These are phyloP conservation scores for Sporisorium iseilematis-ciliati DNA, from an alignment of 1,284 basidiomycete genomes.

Conservation along the genomic window DNA sequence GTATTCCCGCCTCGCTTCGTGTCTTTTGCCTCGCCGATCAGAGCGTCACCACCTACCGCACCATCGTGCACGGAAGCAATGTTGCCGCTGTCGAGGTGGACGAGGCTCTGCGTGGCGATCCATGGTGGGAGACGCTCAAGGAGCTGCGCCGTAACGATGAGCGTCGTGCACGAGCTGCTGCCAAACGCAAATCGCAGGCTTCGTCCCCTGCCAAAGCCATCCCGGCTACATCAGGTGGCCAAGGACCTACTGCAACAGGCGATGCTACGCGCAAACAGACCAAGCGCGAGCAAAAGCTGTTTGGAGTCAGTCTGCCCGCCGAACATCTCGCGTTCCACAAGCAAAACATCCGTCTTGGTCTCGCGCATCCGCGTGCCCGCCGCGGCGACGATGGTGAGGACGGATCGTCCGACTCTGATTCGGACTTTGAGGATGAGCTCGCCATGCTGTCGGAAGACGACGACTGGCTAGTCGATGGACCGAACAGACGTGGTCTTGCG, in stretches of 20 bases:
- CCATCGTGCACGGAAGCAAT: slow-evolving; percentile 63
- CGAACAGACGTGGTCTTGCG: slow-evolving; percentile 35
- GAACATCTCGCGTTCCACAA: slow-evolving; percentile 67
- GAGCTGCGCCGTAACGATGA: slow-evolving; percentile 62
- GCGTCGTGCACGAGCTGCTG: slow-evolving; percentile 47
- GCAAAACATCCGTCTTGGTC: slow-evolving; percentile 67
- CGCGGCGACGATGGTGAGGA: slow-evolving; percentile 51
- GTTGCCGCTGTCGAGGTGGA: slow-evolving; percentile 48
- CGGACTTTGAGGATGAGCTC: slow-evolving; percentile 59
- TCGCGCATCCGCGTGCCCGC: slow-evolving; percentile 64
- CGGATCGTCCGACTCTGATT: slow-evolving; percentile 47
- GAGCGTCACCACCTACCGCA: slow-evolving; percentile 61
- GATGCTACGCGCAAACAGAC: slow-evolving; percentile 42
- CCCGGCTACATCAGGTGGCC: slow-evolving; percentile 5
- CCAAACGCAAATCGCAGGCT: slow-evolving; percentile 50
- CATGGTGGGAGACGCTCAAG: slow-evolving; percentile 67
- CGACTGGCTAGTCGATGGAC: slow-evolving; percentile 47
- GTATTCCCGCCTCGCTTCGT: slow-evolving; percentile 66
- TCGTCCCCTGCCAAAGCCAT: slow-evolving; percentile 42
- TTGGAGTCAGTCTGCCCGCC: slow-evolving; percentile 63
- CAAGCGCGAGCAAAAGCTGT: slow-evolving; percentile 55
- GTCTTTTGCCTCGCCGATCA: slow-evolving; percentile 64
- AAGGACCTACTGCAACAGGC: neutral
- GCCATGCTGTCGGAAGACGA: slow-evolving; percentile 62
- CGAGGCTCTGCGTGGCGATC: slow-evolving; percentile 59